Base-by-base conservation (phyloP, 2,329 filamentous ascomycete genomes). In the Phialophora macrospora region DNA sequence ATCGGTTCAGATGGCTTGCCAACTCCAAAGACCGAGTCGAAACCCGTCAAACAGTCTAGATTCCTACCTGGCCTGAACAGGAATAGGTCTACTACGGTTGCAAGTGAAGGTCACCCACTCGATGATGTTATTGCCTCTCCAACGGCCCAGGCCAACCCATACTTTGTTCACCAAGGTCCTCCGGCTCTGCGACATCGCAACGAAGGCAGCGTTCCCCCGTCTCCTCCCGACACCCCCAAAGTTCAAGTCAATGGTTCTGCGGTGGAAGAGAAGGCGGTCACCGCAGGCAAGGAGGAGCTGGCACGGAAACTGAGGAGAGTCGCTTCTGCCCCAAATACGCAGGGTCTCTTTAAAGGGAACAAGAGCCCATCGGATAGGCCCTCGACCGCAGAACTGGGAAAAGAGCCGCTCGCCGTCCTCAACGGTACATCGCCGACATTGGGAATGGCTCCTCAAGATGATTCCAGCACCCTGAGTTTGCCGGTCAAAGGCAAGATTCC, bases 81-180 rank as follows among this genome's bases (percentile, higher is more conserved):
- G 73, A 92, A 94, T 76, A 88, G 94, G 74, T 96, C 93, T 41
- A 89, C 91, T 66, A 98, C 94, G 28, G 91, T 96, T 63, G 92
- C 92, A 72, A 97, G 93, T 79, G 94, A 97, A 80, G 93, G 93
- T 72, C 93, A 97, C 76, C 87, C 90, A 65, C 85, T 97, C 70
- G 94, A 97, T 72, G 93, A 97, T 78, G 84, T 87, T 68, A 65
- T 69, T n/a, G 84, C 96, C 74, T 97, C 93, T 75, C 95, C 95
- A 28, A 98, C 93, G 4, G 94, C 93, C 59, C 88, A 94, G 75
- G 94, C 93, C 70, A 99, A 99, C 77, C 95, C 95, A 20, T 99
- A 99, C 80, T 99, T 98, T 78, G 91, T 89, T 71, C 95, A 98
- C 77, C 95, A 99, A 80, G 95, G 95, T 64, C 93, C 93, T 73